Evolutionary conservation across 257 asterid genomes (phyloP), one percentile per base, ranked within the genome.

Genomic region (Parsonsia alboflavescens): DNA sequence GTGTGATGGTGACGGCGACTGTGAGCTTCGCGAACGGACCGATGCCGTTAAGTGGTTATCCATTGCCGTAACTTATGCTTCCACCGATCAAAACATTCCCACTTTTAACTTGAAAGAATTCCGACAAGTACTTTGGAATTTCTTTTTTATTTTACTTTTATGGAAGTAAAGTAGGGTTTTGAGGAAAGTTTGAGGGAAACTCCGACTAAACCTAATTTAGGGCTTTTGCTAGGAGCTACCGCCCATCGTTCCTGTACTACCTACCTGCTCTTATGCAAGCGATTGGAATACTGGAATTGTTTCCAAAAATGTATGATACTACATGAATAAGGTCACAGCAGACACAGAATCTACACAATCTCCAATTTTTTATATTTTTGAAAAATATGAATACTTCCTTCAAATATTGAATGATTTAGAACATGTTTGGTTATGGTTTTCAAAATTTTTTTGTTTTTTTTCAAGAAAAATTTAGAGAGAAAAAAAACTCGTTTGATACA

Each of bases 1-100:
- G 83, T 92, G 98, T 28, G 99, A 92, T 3, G 99, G 99, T 33
- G 99, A 95, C 76, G 96, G 90, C 10, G 99, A 90, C 45, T 90
- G 98, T 33, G 97, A 92, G 80, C 96, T 92, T 72, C 99, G 93
- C 0, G 99, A 95, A 44, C 99, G 97, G 76, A 83, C 96, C 49
- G 99, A 91, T 21, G 93, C 93, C 44, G 93, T 85, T 42, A 87
- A 75, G 76, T 76, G 84, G 24, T 75, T 68, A 1, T 80, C 84
- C 84, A 76, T 80, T 65, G 1, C 45, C 50, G 75, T 42, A 42
- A 42, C 4, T 19, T 10, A 17, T 57, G 30, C 28, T n/a, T n/a
- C 63, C 33, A 57, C 33, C 15, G 9, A 57, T 57, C 28, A 54
- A 48, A 19, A 30, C 41, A 7, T 56, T 22, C 21, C 22, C 52